Base-by-base conservation (phyloP, 257 asterid species). In the Rauvolfia tetraphylla region DNA sequence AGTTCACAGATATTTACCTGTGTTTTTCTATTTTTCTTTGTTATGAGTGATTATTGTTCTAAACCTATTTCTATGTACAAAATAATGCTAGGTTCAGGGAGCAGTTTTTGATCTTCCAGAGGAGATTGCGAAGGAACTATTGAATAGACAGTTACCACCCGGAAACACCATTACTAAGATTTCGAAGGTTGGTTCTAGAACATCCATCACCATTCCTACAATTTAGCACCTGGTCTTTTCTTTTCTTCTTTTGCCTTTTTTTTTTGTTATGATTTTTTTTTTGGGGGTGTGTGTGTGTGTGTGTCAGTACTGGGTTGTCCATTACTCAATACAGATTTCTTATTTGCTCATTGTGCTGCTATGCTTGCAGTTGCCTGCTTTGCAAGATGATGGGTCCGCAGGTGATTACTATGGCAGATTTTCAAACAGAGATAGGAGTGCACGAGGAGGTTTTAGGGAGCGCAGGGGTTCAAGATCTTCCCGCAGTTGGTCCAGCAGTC, bases 41-140 rank as follows among this genome's bases (percentile, higher is more conserved):
- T 22, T 29, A 61, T 4, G 68, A 29, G 13, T 23, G 61, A 31
- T 71, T 42, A 27, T 71, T 71, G 39, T 5, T 25, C 38, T 18
- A 70, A 29, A 46, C 3, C 67, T 59, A 14, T 44, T 62, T 68
- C 33, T 54, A 65, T 65, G 36, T 76, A 67, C 53, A 15, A 7
- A 68, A 46, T 65, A 77, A 67, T 68, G 15, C 79, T 87, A 93
- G 98, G 84, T 92, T 70, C 93, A 89, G 51, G 98, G 97, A 78
- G 97, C 97, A 66, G 94, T 94, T 68, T 94, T 94, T 85, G 98
- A 94, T 86, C 96, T 94, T 68, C 98, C 97, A 1, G 98, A 92
- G 85, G 98, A 94, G 85, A 86, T 92, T 79, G 98, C 97, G 27
- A 90, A 84, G 83, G 96, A 87, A 80, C 89, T 94, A 41, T 89